Evolutionary conservation across 176 grass and related monocot species (phyloP), one percentile per base, ranked within the genome.

Genomic region (Cenchrus americanus): DNA sequence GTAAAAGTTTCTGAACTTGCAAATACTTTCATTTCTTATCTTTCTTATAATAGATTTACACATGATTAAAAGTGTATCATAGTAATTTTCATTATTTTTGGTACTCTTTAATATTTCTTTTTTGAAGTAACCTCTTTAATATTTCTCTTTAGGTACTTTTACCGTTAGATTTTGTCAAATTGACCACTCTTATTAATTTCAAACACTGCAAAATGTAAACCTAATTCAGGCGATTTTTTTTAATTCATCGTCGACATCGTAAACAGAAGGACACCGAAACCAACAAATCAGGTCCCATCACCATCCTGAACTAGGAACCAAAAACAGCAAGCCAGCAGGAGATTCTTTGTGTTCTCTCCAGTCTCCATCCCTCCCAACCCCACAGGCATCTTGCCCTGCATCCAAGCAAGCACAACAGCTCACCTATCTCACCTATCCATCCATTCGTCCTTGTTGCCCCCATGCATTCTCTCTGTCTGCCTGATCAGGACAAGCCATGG

Each of bases 361-460:
- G 22, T 59, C 23, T 87, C 81, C 10, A 74, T 86, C 78, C 77
- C 69, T 23, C 51, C 23, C 90, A 27, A 12, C 80, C 78, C 69
- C 80, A 88, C 63, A 26, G 69, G 26, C 72, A 63, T 30, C 32
- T 89, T 83, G 75, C 87, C 83, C 74, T 48, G 73, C 37, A 58
- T 37, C 83, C 79, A 86, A 91, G 85, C 78, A 91, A 91, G 37
- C 82, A 54, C 85, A 88, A 88, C 86, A 77, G 66, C 86, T 73
- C 85, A 84, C 85, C 85, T 88, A 60, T 73, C 55, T 43, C 23
- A 23, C 11, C 55, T 10, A 72, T 21, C 54, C 70, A 83, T 30
- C 30, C 30, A 14, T 24, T 14, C 66, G 5, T 47, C 43, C 75
- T 19, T 4, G 46, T 81, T 7, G n/a, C n/a, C 69, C 83, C 21